These are phyloP conservation scores for Coemansia sp. DNA, from an alignment of 192 early-diverging fungal species.

Conservation along the genomic window DNA sequence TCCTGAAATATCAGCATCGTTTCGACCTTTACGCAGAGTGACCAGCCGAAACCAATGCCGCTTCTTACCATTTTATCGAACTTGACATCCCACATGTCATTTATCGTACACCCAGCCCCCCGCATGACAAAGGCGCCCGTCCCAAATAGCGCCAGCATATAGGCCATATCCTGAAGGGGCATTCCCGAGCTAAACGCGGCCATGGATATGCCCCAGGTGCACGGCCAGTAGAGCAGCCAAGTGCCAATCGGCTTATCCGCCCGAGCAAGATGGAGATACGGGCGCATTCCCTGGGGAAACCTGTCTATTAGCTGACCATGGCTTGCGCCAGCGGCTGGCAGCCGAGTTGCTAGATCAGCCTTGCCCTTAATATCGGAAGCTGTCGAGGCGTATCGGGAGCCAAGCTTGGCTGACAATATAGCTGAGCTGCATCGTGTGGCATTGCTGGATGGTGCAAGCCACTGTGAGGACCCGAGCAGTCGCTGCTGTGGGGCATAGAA, in stretches of 20 bases:
- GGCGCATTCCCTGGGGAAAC: conserved; percentile 59
- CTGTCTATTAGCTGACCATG: conserved; percentile 57
- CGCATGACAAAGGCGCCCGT: conserved; percentile 88
- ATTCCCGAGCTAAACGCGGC: conserved; percentile 62
- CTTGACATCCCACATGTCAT: conserved; percentile 94
- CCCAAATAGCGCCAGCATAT: conserved; percentile 78
- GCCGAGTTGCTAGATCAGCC: background rate
- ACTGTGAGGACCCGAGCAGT: background rate
- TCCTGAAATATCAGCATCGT: background rate
- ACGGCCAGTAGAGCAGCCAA: conserved; percentile 89
- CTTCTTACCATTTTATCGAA: conserved; percentile 69
- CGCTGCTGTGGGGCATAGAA: background rate
- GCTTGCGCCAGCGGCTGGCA: background rate
- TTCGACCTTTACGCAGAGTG: background rate
- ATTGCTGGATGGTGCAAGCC: background rate
- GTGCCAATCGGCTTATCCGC: conserved; percentile 92
- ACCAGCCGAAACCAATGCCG: background rate
- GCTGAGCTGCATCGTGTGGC: background rate
- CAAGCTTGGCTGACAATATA: background rate
- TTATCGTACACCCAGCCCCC: conserved; percentile 95
- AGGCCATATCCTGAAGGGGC: conserved; percentile 54
- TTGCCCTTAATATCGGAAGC: background rate
- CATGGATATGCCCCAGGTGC: conserved; percentile 77
- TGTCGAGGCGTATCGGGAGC: background rate
- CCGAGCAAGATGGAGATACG: conserved; percentile 73